Evolutionary conservation across 1,284 basidiomycete species (phyloP).

Genomic region (Boletus chippewaensis): DNA sequence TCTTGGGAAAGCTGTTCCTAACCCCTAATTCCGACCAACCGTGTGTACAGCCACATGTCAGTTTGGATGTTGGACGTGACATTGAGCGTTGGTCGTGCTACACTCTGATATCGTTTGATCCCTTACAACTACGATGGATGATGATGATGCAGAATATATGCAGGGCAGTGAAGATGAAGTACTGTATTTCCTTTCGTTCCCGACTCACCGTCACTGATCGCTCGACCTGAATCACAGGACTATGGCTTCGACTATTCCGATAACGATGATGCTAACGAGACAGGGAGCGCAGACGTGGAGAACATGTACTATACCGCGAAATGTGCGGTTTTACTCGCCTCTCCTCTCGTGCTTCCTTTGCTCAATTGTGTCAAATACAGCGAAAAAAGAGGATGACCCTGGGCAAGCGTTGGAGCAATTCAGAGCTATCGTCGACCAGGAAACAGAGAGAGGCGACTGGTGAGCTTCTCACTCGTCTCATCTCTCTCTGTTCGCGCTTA

Average conservation of each 20-base stretch:
- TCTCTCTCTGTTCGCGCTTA: neutral
- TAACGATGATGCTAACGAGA: constrained; percentile 74
- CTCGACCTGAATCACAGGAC: constrained; percentile 49
- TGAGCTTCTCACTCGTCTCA: constrained; percentile 31
- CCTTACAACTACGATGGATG: constrained; percentile 55
- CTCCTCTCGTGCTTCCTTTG: neutral
- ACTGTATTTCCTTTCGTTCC: constrained; percentile 15
- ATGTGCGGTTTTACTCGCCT: constrained; percentile 44
- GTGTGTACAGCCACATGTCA: neutral
- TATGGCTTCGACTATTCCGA: constrained; percentile 98
- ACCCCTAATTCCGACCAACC: no score
- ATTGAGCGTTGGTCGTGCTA: neutral
- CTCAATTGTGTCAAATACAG: constrained; percentile 38
- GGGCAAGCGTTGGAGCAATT: constrained; percentile 88
- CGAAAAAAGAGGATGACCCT: constrained; percentile 87
- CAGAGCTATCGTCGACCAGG: constrained; percentile 78
- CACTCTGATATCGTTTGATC: constrained; percentile 2
- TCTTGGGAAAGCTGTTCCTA: no score
- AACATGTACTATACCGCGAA: constrained; percentile 99
- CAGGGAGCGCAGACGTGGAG: constrained; percentile 88
- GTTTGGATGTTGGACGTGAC: no score
- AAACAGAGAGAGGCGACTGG: constrained; percentile 92
- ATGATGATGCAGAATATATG: constrained; percentile 87
- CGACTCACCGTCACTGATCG: neutral
- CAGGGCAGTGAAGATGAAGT: constrained; percentile 81